Conservation (phyloP, 257 asterid genomes). For the Ehretia macrophylla region DNA sequence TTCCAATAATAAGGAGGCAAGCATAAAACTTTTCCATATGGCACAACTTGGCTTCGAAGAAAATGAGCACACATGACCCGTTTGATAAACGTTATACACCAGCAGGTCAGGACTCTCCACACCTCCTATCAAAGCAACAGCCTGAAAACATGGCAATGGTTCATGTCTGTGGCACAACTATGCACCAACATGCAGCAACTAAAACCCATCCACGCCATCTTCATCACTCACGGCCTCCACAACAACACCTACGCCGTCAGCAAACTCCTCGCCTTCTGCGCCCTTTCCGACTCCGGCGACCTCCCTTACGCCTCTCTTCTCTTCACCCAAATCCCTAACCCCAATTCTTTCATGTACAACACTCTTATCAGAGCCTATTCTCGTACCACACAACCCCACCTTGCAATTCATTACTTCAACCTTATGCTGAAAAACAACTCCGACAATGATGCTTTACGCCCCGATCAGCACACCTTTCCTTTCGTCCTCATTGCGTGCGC, state of each 20-base stretch:
- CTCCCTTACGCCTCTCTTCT: conserved; percentile 48
- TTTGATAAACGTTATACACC: neutral
- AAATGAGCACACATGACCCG: conserved; percentile 2
- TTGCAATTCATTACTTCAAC: conserved; percentile 36
- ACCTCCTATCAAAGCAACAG: conserved; percentile 14
- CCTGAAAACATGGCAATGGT: conserved; percentile 30
- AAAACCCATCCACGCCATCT: conserved; percentile 61
- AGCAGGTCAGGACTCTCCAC: conserved; percentile 1
- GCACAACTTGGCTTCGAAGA: neutral
- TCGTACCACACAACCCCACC: conserved; percentile 27
- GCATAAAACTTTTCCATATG: neutral
- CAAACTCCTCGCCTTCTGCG: conserved; percentile 58
- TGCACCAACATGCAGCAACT: conserved; percentile 54
- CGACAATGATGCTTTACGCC: conserved; percentile 22
- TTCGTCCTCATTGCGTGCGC: conserved; percentile 68
- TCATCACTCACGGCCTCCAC: conserved; percentile 52
- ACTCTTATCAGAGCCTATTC: conserved; percentile 63
- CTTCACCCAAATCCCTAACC: conserved; percentile 50
- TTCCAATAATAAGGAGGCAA: no score
- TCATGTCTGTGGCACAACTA: conserved; percentile 27
- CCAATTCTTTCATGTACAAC: conserved; percentile 64
- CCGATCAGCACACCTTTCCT: conserved; percentile 67
- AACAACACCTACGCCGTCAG: conserved; percentile 47
- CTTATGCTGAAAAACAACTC: conserved; percentile 25
- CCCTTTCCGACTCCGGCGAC: conserved; percentile 42